Percentiles rank a stretch among this genome's conserved stretches.
These are phyloP conservation scores for Erythrobasidium yunnanense DNA, from an alignment of 768 basidiomycete species.

Conservation along the genomic window DNA sequence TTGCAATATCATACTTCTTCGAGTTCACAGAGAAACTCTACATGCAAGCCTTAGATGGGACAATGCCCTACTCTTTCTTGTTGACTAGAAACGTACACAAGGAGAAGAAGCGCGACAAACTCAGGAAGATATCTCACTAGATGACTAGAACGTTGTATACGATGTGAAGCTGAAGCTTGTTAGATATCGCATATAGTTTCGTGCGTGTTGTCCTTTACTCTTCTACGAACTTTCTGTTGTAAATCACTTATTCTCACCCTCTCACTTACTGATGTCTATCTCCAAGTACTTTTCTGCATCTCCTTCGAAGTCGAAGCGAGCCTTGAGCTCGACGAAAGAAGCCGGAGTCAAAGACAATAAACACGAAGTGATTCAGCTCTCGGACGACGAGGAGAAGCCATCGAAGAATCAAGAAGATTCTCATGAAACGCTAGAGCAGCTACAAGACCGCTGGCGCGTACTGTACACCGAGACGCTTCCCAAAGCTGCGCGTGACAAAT, in stretches of 20 bases:
- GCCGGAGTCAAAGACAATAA: too few relatives aligned
- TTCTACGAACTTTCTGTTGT: neutral
- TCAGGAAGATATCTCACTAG: neutral
- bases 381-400: too few relatives aligned
- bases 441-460: neutral
- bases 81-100: neutral
- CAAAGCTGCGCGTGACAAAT: neutral
- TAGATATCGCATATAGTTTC: too few relatives aligned
- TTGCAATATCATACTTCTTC: constrained; percentile 21
- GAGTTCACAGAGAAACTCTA: constrained; percentile 12
- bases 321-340: too few relatives aligned
- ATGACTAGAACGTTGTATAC: too few relatives aligned
- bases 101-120: neutral
- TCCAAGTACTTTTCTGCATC: neutral
- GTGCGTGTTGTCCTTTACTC: neutral
- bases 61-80: constrained; percentile 9
- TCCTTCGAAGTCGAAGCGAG: too few relatives aligned
- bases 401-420: too few relatives aligned
- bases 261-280: neutral
- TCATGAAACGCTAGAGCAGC: neutral
- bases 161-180: too few relatives aligned
- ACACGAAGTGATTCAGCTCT: too few relatives aligned
- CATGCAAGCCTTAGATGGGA: constrained; percentile 10
- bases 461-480: constrained; percentile 13
- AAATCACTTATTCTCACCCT: neutral